These are phyloP conservation scores for Aspergillus fructus DNA, from an alignment of 2,329 filamentous ascomycete species.

Conservation along the genomic window DNA sequence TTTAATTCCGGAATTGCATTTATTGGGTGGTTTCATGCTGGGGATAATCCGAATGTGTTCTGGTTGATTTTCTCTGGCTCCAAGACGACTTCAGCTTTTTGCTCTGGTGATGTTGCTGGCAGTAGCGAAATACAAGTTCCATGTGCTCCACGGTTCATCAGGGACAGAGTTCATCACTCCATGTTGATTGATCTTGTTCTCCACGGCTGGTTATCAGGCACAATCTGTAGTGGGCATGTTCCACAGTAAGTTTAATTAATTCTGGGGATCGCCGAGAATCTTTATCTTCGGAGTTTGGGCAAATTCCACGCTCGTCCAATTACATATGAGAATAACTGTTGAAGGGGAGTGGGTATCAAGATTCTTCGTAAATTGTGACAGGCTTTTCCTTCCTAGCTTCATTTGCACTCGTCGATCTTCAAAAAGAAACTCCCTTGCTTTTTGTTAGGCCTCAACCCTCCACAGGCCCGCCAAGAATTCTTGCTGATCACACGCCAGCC, in stretches of 20 bases:
- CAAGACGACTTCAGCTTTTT: neutral
- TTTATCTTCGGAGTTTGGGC: neutral
- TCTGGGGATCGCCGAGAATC: neutral
- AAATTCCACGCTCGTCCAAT: neutral
- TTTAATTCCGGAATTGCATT: neutral
- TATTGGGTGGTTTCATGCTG: neutral
- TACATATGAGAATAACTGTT: too few species aligned
- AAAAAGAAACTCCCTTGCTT: neutral
- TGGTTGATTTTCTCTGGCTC: neutral
- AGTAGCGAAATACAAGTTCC: neutral
- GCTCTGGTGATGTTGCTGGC: neutral
- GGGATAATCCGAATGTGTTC: neutral
- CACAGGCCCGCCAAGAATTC: neutral
- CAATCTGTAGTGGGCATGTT: neutral
- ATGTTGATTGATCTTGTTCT: neutral
- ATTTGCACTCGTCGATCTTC: neutral
- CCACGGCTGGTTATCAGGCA: neutral
- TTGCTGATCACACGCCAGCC: slow-evolving; percentile 3
- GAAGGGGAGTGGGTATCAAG: too few species aligned
- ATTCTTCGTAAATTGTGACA: too few species aligned
- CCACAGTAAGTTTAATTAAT: slow-evolving; percentile 1
- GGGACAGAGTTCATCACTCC: neutral
- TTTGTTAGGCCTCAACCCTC: too few species aligned
- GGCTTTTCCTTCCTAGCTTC: neutral
- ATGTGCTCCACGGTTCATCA: neutral